Conservation (phyloP, 805 yeast genomes). For the Metschnikowia continentalis region DNA sequence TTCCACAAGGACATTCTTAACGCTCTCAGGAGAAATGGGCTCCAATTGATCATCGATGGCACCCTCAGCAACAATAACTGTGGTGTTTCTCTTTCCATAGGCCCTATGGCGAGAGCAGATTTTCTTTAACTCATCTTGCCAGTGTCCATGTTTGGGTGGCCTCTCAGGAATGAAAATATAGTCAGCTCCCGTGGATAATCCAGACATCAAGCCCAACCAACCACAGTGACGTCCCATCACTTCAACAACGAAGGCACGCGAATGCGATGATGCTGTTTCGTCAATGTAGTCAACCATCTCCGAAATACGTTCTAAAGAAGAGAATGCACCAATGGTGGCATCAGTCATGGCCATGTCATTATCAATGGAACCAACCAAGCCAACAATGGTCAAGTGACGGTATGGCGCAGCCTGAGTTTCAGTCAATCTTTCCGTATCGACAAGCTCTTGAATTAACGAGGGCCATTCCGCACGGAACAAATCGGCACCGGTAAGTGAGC, state of each 20-base stretch:
- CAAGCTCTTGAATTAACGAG: slow-evolving; percentile 69
- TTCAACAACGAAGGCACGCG: slow-evolving; percentile 95
- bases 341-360: slow-evolving; percentile 98
- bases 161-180: slow-evolving; percentile 91
- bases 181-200: slow-evolving; percentile 95
- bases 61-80: slow-evolving; percentile 97
- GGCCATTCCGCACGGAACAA: slow-evolving; percentile 95
- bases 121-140: slow-evolving; percentile 77
- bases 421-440: slow-evolving; percentile 51
- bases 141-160: slow-evolving; percentile 69
- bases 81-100: slow-evolving; percentile 89
- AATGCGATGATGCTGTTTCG: slow-evolving; percentile 95
- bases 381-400: slow-evolving; percentile 78
- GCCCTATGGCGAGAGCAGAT: slow-evolving; percentile 76
- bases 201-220: slow-evolving; percentile 97
- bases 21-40: slow-evolving; percentile 77
- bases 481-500: slow-evolving; percentile 97
- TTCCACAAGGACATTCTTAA: slow-evolving; percentile 75
- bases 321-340: slow-evolving; percentile 93
- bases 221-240: slow-evolving; percentile 99
- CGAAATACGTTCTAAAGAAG: slow-evolving; percentile 89
- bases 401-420: slow-evolving; percentile 56
- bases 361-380: slow-evolving; percentile 94
- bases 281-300: slow-evolving; percentile 94
- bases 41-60: slow-evolving; percentile 80